Percentiles rank a stretch among this genome's conserved stretches.
These are phyloP conservation scores for Globisporangium viniferum DNA, from an alignment of 352 stramenopile species.

Conservation along the genomic window DNA sequence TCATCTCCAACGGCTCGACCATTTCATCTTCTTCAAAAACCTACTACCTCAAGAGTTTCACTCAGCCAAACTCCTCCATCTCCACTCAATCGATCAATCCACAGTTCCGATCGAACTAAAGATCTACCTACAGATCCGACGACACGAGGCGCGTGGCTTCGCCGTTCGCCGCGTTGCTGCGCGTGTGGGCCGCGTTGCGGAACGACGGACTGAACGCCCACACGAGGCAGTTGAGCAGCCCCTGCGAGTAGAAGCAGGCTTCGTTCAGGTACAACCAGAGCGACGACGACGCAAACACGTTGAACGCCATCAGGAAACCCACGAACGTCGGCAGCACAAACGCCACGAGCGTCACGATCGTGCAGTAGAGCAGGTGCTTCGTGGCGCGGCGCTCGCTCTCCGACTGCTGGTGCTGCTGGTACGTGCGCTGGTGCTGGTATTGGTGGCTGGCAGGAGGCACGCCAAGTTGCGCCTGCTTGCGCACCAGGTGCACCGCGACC, in stretches of 20 bases:
- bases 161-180: slow-evolving; percentile 10
- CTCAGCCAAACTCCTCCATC: background rate
- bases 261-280: slow-evolving; percentile 56
- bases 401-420: slow-evolving; percentile 7
- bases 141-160: slow-evolving; percentile 3
- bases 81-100: too few species aligned
- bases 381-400: slow-evolving; percentile 42
- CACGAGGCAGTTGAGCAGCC: slow-evolving; percentile 47
- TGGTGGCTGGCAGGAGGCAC: background rate
- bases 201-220: slow-evolving; percentile 64
- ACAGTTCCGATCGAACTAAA: background rate
- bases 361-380: slow-evolving; percentile 47
- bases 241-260: slow-evolving; percentile 64
- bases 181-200: slow-evolving; percentile 34
- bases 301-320: slow-evolving; percentile 32
- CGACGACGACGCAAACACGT: slow-evolving; percentile 32
- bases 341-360: slow-evolving; percentile 34
- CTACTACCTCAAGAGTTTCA: background rate
- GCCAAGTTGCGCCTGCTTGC: slow-evolving; percentile 6
- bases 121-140: background rate
- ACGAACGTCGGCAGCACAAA: slow-evolving; percentile 46
- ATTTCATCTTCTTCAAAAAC: background rate
- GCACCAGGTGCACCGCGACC: slow-evolving; percentile 31
- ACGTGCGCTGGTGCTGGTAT: background rate
- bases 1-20: background rate